These are phyloP conservation scores for Cyathus striatus DNA, from an alignment of 768 basidiomycete species.

Conservation along the genomic window DNA sequence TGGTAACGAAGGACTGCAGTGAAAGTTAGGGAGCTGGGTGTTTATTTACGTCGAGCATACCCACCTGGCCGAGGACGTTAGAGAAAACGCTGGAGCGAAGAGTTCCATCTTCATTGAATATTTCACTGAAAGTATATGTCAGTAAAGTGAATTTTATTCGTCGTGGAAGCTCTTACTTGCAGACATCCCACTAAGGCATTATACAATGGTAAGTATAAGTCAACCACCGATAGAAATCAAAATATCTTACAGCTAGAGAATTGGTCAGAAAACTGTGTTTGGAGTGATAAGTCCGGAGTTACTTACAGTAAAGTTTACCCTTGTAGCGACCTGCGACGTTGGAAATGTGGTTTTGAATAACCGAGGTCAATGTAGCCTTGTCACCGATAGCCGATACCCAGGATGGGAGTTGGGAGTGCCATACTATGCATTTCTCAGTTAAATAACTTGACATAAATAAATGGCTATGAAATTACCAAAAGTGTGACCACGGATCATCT, in stretches of 20 bases:
- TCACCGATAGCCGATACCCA: slow-evolving; percentile 30
- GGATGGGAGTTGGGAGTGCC: slow-evolving; percentile 32
- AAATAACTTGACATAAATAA: background rate
- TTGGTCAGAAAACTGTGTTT: background rate
- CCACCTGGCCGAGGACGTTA: slow-evolving; percentile 32
- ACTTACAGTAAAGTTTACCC: slow-evolving; percentile 30
- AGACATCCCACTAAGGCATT: slow-evolving; percentile 28
- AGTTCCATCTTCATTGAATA: slow-evolving; percentile 40
- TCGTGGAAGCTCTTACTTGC: slow-evolving; percentile 19
- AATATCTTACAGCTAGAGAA: slow-evolving; percentile 6
- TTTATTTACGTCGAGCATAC: background rate
- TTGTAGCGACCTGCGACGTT: slow-evolving; percentile 34
- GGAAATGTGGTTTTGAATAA: slow-evolving; percentile 34
- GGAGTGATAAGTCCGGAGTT: background rate
- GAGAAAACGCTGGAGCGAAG: slow-evolving; percentile 34
- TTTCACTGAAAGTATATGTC: slow-evolving; percentile 26
- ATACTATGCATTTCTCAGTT: slow-evolving; percentile 9
- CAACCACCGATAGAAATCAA: background rate
- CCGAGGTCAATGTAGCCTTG: slow-evolving; percentile 23
- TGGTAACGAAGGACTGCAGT: slow-evolving; percentile 31
- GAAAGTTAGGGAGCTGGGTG: slow-evolving; percentile 3
- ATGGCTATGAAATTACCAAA: slow-evolving; percentile 10
- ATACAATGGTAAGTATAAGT: too few species aligned
- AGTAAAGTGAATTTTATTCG: slow-evolving; percentile 12
- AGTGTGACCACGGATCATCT: slow-evolving; percentile 23